These are phyloP conservation scores for Ruellia speciosa DNA, from an alignment of 305 asterid species.

Conservation along the genomic window DNA sequence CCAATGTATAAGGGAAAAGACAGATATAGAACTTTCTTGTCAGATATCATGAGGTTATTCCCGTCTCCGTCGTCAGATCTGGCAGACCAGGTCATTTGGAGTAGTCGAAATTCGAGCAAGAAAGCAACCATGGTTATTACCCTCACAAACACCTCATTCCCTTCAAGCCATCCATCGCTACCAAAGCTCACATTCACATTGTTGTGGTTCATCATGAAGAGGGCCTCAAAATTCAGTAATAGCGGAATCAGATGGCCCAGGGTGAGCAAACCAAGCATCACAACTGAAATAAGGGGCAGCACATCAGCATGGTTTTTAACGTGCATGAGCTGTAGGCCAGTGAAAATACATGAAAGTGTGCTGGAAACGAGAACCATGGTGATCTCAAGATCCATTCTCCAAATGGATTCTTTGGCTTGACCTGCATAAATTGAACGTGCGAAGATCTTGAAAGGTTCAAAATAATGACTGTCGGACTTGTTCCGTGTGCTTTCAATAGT, in stretches of 20 bases:
- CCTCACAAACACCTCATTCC: conserved; percentile 73
- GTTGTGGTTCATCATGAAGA: conserved; percentile 45
- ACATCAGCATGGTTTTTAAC: conserved; percentile 46
- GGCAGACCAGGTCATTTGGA: conserved; percentile 76
- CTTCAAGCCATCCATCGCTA: conserved; percentile 75
- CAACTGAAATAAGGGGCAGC: conserved; percentile 54
- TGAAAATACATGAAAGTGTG: conserved; percentile 64
- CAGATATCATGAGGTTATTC: conserved; percentile 47
- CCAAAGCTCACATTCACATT: conserved; percentile 49
- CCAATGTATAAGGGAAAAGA: conserved; percentile 56
- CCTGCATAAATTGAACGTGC: conserved; percentile 50
- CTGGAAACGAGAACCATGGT: conserved; percentile 73
- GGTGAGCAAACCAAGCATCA: conserved; percentile 62
- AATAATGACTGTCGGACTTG: conserved; percentile 53
- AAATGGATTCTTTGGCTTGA: conserved; percentile 66
- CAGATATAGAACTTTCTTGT: conserved; percentile 60
- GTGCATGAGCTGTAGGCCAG: conserved; percentile 67
- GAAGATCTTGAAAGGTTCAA: conserved; percentile 51
- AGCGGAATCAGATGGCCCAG: conserved; percentile 74
- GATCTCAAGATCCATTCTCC: conserved; percentile 92
- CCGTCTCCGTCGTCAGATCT: conserved; percentile 40
- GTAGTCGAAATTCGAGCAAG: conserved; percentile 71
- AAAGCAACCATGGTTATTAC: conserved; percentile 85
- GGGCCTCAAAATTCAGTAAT: conserved; percentile 74
- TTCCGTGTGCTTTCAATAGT: conserved; percentile 64